Conservation (phyloP, 1,284 basidiomycete genomes). For the Tilletiopsis washingtonensis region DNA sequence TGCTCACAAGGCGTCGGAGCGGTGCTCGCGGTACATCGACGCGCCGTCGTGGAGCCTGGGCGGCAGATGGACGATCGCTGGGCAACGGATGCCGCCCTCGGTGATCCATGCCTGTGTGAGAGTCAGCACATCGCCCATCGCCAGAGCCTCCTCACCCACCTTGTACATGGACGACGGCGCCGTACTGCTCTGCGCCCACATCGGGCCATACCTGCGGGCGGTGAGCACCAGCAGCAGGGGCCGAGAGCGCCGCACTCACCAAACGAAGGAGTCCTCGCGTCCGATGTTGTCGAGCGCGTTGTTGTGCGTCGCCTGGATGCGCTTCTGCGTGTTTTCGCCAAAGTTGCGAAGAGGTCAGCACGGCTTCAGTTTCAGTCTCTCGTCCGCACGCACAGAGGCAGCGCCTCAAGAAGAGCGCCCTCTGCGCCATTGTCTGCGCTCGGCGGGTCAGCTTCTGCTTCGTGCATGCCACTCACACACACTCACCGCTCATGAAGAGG, state of each 20-base stretch:
- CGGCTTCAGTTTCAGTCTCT: no score
- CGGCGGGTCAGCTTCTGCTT: no score
- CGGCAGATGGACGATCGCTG: slow-evolving; percentile 22
- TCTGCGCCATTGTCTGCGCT: slow-evolving; percentile 48
- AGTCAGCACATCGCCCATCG: no score
- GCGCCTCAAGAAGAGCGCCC: slow-evolving; percentile 31
- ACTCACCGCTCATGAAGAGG: slow-evolving; percentile 41
- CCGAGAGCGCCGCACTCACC: no score
- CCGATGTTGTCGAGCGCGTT: slow-evolving; percentile 38
- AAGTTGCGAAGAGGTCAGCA: no score
- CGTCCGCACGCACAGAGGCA: no score
- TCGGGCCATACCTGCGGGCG: no score
- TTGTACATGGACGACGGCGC: slow-evolving; percentile 43
- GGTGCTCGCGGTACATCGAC: no score
- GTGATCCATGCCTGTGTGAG: slow-evolving; percentile 31
- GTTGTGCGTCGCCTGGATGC: slow-evolving; percentile 23
- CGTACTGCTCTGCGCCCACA: slow-evolving; percentile 43
- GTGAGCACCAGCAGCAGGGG: no score
- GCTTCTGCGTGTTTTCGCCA: slow-evolving; percentile 11
- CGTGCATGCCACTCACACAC: no score
- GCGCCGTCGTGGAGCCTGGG: neutral
- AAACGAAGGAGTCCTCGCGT: slow-evolving; percentile 22
- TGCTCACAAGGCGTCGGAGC: no score
- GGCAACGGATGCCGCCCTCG: slow-evolving; percentile 42
- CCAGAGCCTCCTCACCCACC: no score